Evolutionary conservation across 148 eudicot genomes (phyloP).

Genomic region (Limonium bicolor): DNA sequence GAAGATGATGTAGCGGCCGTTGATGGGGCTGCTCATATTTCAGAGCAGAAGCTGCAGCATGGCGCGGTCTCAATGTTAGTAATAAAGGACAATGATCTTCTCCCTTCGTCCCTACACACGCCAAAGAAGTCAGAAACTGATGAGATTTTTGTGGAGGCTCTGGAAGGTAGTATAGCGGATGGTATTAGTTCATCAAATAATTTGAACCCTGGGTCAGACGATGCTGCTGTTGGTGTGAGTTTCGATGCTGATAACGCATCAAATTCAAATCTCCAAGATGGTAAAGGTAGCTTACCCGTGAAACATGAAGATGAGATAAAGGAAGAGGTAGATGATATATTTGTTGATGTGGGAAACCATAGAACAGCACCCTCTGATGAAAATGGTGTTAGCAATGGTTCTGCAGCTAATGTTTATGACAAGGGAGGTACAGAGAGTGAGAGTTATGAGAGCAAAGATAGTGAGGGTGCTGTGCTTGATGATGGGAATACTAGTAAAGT

Average conservation of each 20-base stretch:
- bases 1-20: constrained; percentile 41
- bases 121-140: constrained; percentile 34
- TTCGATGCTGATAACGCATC: constrained; percentile 7
- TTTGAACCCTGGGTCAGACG: constrained; percentile 20
- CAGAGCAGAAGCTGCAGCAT: constrained; percentile 12
- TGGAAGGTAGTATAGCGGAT: constrained; percentile 16
- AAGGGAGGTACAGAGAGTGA: constrained; percentile 7
- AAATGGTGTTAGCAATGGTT: constrained; percentile 8
- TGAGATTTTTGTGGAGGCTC: constrained; percentile 57
- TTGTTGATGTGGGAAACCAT: background rate
- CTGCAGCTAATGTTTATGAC: constrained; percentile 6
- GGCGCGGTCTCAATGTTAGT: constrained; percentile 16
- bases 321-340: background rate
- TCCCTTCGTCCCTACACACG: constrained; percentile 14
- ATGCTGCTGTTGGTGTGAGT: constrained; percentile 9
- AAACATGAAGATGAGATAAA: constrained; percentile 6
- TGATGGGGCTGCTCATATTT: constrained; percentile 21
- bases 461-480: too few relatives aligned
- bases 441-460: background rate
- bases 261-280: constrained; percentile 5
- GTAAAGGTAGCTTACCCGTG: constrained; percentile 6
- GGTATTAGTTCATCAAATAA: constrained; percentile 6
- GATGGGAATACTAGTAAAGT: constrained; percentile 13
- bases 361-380: background rate
- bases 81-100: constrained; percentile 18